Conservation (phyloP, 2,329 filamentous ascomycete genomes). For the Bipolaris zeicola region DNA sequence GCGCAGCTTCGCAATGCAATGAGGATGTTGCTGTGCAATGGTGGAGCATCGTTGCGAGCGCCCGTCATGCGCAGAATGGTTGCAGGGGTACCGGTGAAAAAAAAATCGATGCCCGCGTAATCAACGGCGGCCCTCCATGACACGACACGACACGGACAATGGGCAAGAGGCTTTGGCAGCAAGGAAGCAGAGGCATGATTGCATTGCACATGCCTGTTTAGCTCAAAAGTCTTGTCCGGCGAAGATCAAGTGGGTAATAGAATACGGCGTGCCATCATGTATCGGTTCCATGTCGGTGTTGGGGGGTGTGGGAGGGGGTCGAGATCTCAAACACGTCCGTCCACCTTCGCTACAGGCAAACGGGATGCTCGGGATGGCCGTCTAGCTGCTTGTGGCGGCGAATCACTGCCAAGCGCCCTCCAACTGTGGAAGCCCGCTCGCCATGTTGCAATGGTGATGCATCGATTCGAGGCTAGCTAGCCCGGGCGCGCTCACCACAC, state of each 20-base stretch:
- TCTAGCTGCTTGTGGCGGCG: conserved; percentile 3
- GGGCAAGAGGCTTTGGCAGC: conserved; percentile 6
- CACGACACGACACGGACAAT: conserved; percentile 4
- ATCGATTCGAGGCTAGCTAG: conserved; percentile 19
- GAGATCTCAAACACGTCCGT: conserved; percentile 20
- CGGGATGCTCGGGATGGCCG: conserved; percentile 15
- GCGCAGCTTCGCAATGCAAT: conserved; percentile 25
- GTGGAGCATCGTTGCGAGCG: conserved; percentile 18
- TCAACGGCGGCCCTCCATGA: conserved; percentile 11
- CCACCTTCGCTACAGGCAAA: conserved; percentile 17
- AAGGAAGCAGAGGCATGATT: conserved; percentile 4
- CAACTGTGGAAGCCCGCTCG: conserved; percentile 3
- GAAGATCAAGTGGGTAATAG: conserved; percentile 1
- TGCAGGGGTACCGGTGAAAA: conserved; percentile 8
- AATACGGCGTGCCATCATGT: conserved; percentile 14
- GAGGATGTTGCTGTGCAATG: conserved; percentile 12
- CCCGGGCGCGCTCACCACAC: not conserved
- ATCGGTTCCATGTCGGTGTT: conserved; percentile 17
- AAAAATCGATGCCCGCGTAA: conserved; percentile 23
- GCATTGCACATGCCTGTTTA: conserved; percentile 13
- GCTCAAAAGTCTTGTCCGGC: conserved; percentile 2
- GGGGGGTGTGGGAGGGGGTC: conserved; percentile 4
- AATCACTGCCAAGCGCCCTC: conserved; percentile 14
- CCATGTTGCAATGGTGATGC: conserved; percentile 19
- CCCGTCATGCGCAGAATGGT: conserved; percentile 15